Evolutionary conservation across 768 basidiomycete genomes (phyloP).

Genomic region (Kwoniella sp.): DNA sequence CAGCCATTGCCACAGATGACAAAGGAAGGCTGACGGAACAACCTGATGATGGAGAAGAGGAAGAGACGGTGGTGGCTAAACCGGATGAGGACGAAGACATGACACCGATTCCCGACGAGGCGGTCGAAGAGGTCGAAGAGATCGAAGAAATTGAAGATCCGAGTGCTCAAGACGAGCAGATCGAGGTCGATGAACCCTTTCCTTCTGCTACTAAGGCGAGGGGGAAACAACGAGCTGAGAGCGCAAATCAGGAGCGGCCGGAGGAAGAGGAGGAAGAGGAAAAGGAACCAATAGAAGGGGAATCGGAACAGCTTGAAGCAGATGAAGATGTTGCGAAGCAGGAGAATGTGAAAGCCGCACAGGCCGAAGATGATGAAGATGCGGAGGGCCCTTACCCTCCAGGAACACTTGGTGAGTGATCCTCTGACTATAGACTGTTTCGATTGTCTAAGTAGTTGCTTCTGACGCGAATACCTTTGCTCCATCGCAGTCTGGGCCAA

Average conservation of each 20-base stretch:
- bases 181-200: neutral
- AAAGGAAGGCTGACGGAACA: conserved; percentile 1
- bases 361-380: conserved; percentile 1
- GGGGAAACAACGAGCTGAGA: neutral
- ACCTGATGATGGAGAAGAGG: conserved; percentile 4
- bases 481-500: conserved; percentile 76
- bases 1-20: neutral
- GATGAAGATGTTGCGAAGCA: neutral
- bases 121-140: neutral
- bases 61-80: conserved; percentile 2
- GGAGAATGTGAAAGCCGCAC: neutral
- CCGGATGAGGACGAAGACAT: conserved; percentile 21
- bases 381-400: conserved; percentile 31
- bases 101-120: conserved; percentile 6
- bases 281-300: neutral
- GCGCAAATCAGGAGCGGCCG: neutral
- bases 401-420: conserved; percentile 39
- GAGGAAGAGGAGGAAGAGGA: neutral
- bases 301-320: neutral
- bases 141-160: neutral
- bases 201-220: neutral
- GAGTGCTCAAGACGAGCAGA: neutral
- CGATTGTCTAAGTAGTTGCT: neutral
- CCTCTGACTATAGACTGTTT: neutral
- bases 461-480: neutral